A percentile compares a stretch with the other conserved stretches of the same genome.
Evolutionary conservation across 352 stramenopile species (phyloP).

Genomic region (Pythium myriotylum): DNA sequence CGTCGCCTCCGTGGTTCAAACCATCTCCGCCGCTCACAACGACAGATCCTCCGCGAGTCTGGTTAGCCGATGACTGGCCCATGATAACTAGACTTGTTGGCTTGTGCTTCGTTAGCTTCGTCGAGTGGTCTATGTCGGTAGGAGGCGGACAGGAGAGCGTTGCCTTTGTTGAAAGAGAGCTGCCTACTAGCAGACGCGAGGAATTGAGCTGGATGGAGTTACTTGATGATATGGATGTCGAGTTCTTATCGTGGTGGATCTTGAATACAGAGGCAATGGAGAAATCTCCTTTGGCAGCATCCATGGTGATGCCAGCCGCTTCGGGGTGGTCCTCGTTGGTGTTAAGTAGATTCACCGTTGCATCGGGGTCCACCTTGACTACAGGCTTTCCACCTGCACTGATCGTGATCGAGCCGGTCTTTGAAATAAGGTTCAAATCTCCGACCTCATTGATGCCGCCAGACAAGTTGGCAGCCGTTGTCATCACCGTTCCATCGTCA

Average conservation of each 20-base stretch:
- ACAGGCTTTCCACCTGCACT: slow-evolving; percentile 65
- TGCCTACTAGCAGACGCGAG: slow-evolving; percentile 32
- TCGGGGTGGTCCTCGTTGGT: slow-evolving; percentile 47
- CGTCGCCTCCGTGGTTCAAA: slow-evolving; percentile 41
- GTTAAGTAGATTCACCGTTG: slow-evolving; percentile 53
- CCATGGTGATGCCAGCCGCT: slow-evolving; percentile 48
- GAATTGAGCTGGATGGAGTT: slow-evolving; percentile 54
- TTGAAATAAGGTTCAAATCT: slow-evolving; percentile 77
- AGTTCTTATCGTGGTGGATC: slow-evolving; percentile 49
- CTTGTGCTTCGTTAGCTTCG: slow-evolving; percentile 15
- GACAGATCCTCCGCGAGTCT: slow-evolving; percentile 55
- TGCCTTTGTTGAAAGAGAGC: slow-evolving; percentile 8
- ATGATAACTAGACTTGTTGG: slow-evolving; percentile 50
- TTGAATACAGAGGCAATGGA: slow-evolving; percentile 43
- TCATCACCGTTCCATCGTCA: slow-evolving; percentile 78
- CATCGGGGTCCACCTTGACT: slow-evolving; percentile 56
- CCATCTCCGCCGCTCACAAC: slow-evolving; percentile 58
- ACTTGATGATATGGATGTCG: slow-evolving; percentile 42
- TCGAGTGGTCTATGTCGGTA: neutral
- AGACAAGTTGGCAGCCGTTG: slow-evolving; percentile 73
- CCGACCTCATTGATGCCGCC: slow-evolving; percentile 76
- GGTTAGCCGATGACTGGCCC: slow-evolving; percentile 52
- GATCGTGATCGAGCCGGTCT: slow-evolving; percentile 59
- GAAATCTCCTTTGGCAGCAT: slow-evolving; percentile 40
- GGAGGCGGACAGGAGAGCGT: slow-evolving; percentile 21